Conservation (phyloP, 306 rosid genomes). For the Castanopsis chinensis region DNA sequence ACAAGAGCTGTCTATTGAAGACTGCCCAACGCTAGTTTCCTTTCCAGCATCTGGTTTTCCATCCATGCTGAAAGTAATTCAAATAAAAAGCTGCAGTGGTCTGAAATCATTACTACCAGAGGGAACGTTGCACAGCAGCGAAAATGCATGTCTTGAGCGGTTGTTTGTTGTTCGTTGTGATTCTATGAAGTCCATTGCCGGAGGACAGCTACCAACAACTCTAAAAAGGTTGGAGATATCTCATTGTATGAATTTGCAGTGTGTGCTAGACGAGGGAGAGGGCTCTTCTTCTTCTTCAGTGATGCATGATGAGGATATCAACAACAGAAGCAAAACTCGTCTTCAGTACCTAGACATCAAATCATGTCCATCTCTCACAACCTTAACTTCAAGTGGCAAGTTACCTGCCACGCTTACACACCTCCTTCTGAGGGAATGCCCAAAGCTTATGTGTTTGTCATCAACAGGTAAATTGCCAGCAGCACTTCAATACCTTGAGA, state of each 20-base stretch:
- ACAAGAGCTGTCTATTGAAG: neutral
- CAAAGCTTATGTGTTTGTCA: neutral
- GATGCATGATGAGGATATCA: conserved; percentile 1
- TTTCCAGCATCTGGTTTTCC: conserved; percentile 1
- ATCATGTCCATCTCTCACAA: conserved; percentile 16
- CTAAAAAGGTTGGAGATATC: conserved; percentile 10
- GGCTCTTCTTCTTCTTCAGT: neutral
- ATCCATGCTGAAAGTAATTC: conserved; percentile 12
- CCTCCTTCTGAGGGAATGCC: conserved; percentile 19
- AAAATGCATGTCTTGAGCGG: neutral
- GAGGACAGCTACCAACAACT: conserved; percentile 11
- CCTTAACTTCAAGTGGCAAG: conserved; percentile 1
- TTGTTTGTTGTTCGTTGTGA: neutral
- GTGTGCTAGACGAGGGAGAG: conserved; percentile 2
- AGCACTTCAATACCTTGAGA: no score
- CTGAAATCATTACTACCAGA: conserved; percentile 11
- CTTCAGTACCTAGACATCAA: neutral
- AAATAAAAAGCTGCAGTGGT: neutral
- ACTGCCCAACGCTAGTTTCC: neutral
- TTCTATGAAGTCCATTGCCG: conserved; percentile 9
- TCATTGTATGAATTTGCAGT: conserved; percentile 13
- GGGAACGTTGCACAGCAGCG: neutral
- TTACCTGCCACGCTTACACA: conserved; percentile 15
- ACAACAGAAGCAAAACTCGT: neutral
- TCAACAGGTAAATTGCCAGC: no score